These are phyloP conservation scores for Friedmanniomyces simplex DNA, from an alignment of 495 filamentous ascomycete genomes.

Conservation along the genomic window DNA sequence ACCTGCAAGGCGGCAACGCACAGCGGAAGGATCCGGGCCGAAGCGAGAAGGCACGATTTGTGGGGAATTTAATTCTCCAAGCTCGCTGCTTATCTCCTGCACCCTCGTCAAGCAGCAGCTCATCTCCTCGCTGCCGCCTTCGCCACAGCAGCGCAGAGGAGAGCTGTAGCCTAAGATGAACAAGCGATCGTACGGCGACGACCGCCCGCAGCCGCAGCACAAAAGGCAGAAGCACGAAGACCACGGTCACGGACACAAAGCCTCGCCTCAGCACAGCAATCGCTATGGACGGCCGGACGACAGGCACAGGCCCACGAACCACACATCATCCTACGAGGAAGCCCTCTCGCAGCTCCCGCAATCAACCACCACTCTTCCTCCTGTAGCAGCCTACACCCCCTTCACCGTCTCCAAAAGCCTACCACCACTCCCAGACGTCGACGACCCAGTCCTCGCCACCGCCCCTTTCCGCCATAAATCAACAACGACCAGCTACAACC, in stretches of 20 bases:
- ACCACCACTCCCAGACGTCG: slow-evolving; percentile 17
- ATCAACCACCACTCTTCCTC: neutral
- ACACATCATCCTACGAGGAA: neutral
- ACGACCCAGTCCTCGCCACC: slow-evolving; percentile 6
- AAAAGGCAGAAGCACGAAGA: slow-evolving; percentile 13
- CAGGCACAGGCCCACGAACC: too few relatives aligned
- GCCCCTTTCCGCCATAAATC: slow-evolving; percentile 23
- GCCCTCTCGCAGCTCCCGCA: slow-evolving; percentile 14
- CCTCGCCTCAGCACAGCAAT: neutral
- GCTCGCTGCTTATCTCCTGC: too few relatives aligned
- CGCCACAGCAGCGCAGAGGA: slow-evolving; percentile 9
- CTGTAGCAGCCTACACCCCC: slow-evolving; percentile 15
- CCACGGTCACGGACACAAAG: neutral
- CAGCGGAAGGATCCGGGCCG: neutral
- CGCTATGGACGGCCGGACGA: too few relatives aligned
- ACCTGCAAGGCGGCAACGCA: neutral
- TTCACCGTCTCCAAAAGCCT: slow-evolving; percentile 15
- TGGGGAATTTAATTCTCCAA: neutral
- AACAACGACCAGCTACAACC: slow-evolving; percentile 6
- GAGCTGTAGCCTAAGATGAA: neutral
- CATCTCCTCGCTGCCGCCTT: too few relatives aligned
- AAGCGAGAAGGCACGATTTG: neutral
- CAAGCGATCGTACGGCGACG: slow-evolving; percentile 4
- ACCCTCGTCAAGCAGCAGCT: too few relatives aligned
- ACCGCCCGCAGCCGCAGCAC: neutral